phyloP scores from a whole-genome alignment of 768 basidiomycete genomes.

The Naganishia kalamii region DNA sequence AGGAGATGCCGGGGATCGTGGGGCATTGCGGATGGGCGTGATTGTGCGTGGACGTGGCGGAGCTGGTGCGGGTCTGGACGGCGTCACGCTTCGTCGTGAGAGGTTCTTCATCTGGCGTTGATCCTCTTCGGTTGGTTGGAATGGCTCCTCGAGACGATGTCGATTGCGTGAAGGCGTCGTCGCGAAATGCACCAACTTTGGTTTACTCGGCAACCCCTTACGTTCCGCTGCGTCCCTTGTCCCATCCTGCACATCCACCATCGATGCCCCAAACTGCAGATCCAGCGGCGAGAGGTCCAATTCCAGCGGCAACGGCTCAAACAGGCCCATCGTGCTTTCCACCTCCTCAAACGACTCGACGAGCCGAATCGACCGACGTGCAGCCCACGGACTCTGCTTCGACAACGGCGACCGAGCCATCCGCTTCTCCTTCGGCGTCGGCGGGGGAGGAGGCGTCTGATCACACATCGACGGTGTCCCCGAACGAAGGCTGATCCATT shows the following conservation, averaged over 20 bases:
- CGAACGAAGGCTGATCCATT: background rate
- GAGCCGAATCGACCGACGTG: background rate
- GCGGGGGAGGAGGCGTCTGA: background rate
- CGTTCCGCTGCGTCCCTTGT: background rate
- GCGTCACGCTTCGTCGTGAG: background rate
- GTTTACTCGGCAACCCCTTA: background rate
- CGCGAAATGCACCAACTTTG: conserved; percentile 9
- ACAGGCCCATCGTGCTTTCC: background rate
- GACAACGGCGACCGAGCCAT: background rate
- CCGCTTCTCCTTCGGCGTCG: background rate
- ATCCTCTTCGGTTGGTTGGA: no score
- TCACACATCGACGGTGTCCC: background rate
- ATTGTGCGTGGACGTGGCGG: background rate
- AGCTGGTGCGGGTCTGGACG: background rate
- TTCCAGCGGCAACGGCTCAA: conserved; percentile 1
- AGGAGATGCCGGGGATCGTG: background rate
- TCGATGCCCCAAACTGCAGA: background rate
- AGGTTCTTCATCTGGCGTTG: background rate
- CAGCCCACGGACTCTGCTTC: background rate
- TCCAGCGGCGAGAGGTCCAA: background rate
- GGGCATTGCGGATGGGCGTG: background rate
- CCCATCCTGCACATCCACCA: background rate
- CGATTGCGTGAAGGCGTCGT: conserved; percentile 5
- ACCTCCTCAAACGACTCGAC: background rate
- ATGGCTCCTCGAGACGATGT: no score